phyloP scores from a whole-genome alignment of 2,329 filamentous ascomycete species.

The Curvularia verruculosa region DNA sequence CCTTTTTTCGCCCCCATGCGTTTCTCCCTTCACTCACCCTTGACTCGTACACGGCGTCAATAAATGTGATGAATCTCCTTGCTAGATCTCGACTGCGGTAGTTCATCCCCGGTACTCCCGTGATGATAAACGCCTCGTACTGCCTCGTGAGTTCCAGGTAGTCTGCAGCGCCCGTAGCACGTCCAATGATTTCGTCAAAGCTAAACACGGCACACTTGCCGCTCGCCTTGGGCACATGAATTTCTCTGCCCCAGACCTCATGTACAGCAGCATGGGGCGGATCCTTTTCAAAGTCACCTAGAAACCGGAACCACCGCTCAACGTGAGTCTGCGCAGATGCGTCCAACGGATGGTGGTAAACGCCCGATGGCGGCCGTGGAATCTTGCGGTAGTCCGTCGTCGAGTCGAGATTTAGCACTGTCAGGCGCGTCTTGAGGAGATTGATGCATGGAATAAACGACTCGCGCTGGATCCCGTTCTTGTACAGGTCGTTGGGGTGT shows the following conservation, averaged over 20 bases:
- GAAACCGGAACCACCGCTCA: slow-evolving; percentile 93
- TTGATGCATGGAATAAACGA: slow-evolving; percentile 96
- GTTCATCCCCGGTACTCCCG: slow-evolving; percentile 90
- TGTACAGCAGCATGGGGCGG: slow-evolving; percentile 80
- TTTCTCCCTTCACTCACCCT: slow-evolving; percentile 50
- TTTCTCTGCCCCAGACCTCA: slow-evolving; percentile 89
- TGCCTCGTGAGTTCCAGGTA: slow-evolving; percentile 89
- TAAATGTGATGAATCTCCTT: slow-evolving; percentile 93
- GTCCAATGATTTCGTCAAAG: slow-evolving; percentile 88
- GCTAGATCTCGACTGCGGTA: slow-evolving; percentile 84
- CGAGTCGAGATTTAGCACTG: slow-evolving; percentile 93
- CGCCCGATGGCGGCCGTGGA: slow-evolving; percentile 86
- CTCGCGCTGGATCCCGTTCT: slow-evolving; percentile 94
- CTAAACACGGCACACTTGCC: slow-evolving; percentile 89
- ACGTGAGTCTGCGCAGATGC: slow-evolving; percentile 78
- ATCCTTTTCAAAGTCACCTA: slow-evolving; percentile 79
- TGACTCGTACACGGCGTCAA: slow-evolving; percentile 91
- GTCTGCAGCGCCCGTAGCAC: slow-evolving; percentile 89
- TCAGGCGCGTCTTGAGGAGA: slow-evolving; percentile 80
- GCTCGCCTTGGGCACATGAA: slow-evolving; percentile 84
- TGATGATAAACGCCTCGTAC: slow-evolving; percentile 92
- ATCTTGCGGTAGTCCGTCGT: slow-evolving; percentile 98
- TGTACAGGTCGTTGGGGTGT: slow-evolving; percentile 96
- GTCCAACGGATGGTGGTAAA: slow-evolving; percentile 91
- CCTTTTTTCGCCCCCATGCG: background rate